Conservation (phyloP, 345 rosid genomes). For the Eucalyptus globulus region DNA sequence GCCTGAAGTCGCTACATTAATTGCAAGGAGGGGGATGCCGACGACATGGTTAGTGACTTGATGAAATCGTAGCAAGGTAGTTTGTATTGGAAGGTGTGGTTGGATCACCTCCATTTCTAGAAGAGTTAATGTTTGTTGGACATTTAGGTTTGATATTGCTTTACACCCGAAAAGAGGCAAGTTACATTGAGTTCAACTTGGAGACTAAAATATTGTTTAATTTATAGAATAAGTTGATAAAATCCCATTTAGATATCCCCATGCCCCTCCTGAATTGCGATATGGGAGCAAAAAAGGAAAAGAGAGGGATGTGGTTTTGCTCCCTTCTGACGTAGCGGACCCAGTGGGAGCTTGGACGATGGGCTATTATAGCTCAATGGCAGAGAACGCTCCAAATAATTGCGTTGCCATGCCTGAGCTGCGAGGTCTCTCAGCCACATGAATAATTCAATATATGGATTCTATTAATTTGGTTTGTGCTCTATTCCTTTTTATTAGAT, state of each 20-base stretch:
- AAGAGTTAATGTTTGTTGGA: neutral
- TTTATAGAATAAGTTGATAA: neutral
- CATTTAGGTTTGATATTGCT: neutral
- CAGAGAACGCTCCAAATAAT: too few relatives aligned
- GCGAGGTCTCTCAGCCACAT: neutral
- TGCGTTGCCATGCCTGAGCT: too few relatives aligned
- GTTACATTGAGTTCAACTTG: neutral
- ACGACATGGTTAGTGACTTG: neutral
- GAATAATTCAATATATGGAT: neutral
- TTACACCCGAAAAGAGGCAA: neutral
- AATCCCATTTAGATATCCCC: neutral
- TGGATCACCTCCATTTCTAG: neutral
- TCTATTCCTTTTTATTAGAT: neutral
- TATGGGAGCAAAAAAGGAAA: neutral
- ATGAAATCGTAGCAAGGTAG: neutral
- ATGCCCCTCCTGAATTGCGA: neutral
- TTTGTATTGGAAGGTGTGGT: neutral
- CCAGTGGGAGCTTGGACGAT: too few relatives aligned
- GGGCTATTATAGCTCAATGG: too few relatives aligned
- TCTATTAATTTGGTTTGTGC: neutral
- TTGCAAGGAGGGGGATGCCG: neutral
- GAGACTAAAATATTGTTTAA: neutral
- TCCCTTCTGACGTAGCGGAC: neutral
- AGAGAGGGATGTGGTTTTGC: neutral
- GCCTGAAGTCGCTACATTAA: neutral